Evolutionary conservation across 208 protist species (phyloP).

Genomic region (Vickermania ingenoplastis): DNA sequence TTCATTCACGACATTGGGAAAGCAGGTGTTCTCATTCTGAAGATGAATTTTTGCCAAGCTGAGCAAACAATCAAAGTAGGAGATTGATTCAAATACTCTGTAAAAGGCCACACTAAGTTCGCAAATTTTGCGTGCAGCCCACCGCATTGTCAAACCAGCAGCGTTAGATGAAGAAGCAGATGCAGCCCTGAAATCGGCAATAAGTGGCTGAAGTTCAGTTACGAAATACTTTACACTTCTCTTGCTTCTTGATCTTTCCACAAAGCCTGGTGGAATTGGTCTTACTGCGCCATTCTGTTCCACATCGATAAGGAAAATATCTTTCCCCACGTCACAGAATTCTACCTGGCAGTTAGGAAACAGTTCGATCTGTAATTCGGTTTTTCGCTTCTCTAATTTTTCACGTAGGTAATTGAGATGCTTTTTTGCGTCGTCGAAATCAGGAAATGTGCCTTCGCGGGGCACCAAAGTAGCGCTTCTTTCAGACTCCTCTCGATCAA

Average conservation of each 20-base stretch:
- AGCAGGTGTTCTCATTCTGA: not conserved
- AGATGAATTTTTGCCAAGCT: constrained; percentile 34
- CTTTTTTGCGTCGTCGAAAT: constrained; percentile 47
- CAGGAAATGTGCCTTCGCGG: constrained; percentile 28
- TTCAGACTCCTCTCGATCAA: constrained; percentile 46
- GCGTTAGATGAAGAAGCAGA: constrained; percentile 40
- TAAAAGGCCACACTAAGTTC: constrained; percentile 52
- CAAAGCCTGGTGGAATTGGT: constrained; percentile 34
- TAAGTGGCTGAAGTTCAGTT: constrained; percentile 19
- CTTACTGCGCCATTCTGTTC: constrained; percentile 30
- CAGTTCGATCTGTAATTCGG: constrained; percentile 25
- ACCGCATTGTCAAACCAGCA: constrained; percentile 52
- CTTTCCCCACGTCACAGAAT: constrained; percentile 74
- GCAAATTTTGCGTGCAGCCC: constrained; percentile 55
- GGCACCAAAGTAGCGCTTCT: constrained; percentile 54
- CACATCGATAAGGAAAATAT: constrained; percentile 81
- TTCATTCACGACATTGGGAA: not conserved
- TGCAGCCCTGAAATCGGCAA: constrained; percentile 53
- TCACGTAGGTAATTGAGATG: constrained; percentile 28
- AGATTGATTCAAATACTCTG: constrained; percentile 38
- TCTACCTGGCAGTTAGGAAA: constrained; percentile 38
- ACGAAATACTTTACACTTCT: constrained; percentile 74
- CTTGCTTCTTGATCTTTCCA: constrained; percentile 50
- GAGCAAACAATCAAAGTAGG: constrained; percentile 79
- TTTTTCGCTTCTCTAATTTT: constrained; percentile 39